These are phyloP conservation scores for Cyberlindnera euphorbiiphila DNA, from an alignment of 805 yeast species.

Conservation along the genomic window DNA sequence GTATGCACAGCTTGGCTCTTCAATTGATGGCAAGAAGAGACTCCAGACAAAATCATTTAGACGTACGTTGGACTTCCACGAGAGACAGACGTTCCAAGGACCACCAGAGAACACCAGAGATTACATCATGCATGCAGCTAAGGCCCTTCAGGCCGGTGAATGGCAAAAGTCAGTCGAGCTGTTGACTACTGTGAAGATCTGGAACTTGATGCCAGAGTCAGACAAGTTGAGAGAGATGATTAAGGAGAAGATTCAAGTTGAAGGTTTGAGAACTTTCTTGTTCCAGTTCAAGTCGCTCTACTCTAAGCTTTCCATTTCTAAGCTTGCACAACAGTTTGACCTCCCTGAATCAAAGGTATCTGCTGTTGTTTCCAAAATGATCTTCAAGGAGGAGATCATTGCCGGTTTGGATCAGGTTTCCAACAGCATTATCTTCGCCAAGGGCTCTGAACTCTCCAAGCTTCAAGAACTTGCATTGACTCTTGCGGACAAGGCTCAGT, in stretches of 20 bases:
- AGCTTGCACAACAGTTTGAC: constrained; percentile 64
- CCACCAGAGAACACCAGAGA: constrained; percentile 98
- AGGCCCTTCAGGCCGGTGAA: constrained; percentile 81
- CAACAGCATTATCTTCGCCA: constrained; percentile 60
- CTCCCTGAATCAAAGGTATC: constrained; percentile 52
- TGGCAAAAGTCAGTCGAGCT: constrained; percentile 77
- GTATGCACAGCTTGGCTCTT: constrained; percentile 64
- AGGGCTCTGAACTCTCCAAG: constrained; percentile 75
- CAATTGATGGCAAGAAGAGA: constrained; percentile 57
- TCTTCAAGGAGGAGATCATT: constrained; percentile 69
- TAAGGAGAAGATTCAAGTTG: constrained; percentile 74
- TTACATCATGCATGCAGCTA: constrained; percentile 87
- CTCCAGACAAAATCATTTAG: constrained; percentile 79
- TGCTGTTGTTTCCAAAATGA: constrained; percentile 68
- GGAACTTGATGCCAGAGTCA: constrained; percentile 75
- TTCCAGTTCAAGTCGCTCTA: constrained; percentile 78
- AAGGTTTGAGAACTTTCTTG: constrained; percentile 89
- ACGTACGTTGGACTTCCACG: constrained; percentile 86
- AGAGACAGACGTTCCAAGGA: constrained; percentile 91
- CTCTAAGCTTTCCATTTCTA: constrained; percentile 65
- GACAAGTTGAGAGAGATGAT: constrained; percentile 69
- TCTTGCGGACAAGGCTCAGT: constrained; percentile 75
- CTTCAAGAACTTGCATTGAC: constrained; percentile 85
- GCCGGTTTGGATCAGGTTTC: constrained; percentile 72
- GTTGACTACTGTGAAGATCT: constrained; percentile 73